A percentile compares a stretch with the other conserved stretches of the same genome.
Evolutionary conservation across 306 rosid species (phyloP).

Genomic region (Begonia peltatifolia): DNA sequence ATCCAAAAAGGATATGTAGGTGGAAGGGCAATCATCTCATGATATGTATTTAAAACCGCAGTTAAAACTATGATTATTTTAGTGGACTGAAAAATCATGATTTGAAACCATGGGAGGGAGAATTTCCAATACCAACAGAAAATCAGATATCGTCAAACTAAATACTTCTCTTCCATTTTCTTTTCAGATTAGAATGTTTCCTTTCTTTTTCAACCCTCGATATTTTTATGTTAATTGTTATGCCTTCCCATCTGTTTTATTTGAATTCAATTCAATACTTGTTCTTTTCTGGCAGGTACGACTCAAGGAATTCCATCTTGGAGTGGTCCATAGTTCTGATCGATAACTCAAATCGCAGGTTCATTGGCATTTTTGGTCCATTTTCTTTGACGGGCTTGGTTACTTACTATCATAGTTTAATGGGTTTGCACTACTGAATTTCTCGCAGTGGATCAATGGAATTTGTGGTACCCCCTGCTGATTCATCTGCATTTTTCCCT

Average conservation of each 20-base stretch:
- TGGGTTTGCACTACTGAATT: constrained; percentile 1
- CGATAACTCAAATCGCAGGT: constrained; percentile 93
- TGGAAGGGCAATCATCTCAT: no score
- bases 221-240: constrained; percentile 3
- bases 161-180: no score
- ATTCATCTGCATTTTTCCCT: constrained; percentile 77
- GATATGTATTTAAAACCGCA: no score
- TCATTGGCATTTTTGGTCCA: background rate
- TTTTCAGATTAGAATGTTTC: no score
- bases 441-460: constrained; percentile 83
- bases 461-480: constrained; percentile 82
- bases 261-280: background rate
- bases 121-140: no score
- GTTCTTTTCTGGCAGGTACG: constrained; percentile 45
- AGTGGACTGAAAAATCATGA: no score
- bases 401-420: background rate
- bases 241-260: constrained; percentile 1
- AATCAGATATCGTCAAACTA: no score
- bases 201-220: background rate
- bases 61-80: no score
- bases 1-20: no score
- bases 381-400: background rate
- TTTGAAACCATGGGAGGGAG: no score
- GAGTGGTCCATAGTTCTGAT: constrained; percentile 71
- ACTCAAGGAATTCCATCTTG: constrained; percentile 67